These are phyloP conservation scores for Teratosphaeria destructans DNA, from an alignment of 2,329 filamentous ascomycete species.

Conservation along the genomic window DNA sequence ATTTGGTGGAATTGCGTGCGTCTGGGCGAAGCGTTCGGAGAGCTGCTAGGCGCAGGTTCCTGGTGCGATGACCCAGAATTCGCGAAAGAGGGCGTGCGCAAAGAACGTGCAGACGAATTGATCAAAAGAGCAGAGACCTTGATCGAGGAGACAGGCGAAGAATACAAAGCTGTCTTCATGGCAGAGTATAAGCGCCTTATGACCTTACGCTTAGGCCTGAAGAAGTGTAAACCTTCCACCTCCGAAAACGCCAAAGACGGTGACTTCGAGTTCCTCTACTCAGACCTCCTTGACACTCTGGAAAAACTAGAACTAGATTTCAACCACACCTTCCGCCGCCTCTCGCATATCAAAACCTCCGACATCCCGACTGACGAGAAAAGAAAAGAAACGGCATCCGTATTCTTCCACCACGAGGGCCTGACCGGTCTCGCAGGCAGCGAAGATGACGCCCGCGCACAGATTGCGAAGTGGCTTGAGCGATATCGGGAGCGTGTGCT, in stretches of 20 bases:
- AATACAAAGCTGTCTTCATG: constrained; percentile 80
- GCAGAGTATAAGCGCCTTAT: constrained; percentile 84
- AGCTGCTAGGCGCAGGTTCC: constrained; percentile 69
- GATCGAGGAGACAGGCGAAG: constrained; percentile 70
- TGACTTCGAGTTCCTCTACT: constrained; percentile 75
- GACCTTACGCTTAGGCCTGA: constrained; percentile 67
- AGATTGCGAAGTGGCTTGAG: constrained; percentile 70
- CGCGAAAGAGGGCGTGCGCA: constrained; percentile 57
- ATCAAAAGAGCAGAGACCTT: constrained; percentile 71
- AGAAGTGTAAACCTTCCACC: constrained; percentile 41
- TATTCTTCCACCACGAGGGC: constrained; percentile 74
- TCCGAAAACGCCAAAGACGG: constrained; percentile 30
- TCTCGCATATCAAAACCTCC: constrained; percentile 53
- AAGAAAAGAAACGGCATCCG: constrained; percentile 52
- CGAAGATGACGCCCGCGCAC: constrained; percentile 54
- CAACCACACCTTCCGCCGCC: constrained; percentile 79
- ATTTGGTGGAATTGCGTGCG: constrained; percentile 99
- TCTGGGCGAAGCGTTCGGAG: constrained; percentile 78
- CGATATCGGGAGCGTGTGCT: constrained; percentile 61
- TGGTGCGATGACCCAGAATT: constrained; percentile 64
- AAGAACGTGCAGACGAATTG: constrained; percentile 59
- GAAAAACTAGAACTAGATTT: constrained; percentile 81
- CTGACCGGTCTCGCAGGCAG: constrained; percentile 47
- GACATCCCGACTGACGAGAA: constrained; percentile 56
- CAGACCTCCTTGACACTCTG: constrained; percentile 70